phyloP scores from a whole-genome alignment of 192 early-diverging fungal species.

The Globomyces pollinis-pini region DNA sequence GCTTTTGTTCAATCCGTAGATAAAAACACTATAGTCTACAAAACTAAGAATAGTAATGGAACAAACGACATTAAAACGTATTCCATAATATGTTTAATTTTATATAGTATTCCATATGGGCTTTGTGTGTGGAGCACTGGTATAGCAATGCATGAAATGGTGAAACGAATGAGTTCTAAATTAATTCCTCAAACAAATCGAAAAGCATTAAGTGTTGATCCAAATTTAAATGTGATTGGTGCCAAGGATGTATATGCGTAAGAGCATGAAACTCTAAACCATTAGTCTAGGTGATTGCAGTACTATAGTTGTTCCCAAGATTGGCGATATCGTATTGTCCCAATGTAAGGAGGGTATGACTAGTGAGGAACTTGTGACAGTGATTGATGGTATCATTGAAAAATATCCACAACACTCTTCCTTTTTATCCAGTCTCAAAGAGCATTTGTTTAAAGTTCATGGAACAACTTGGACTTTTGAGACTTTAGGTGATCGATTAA shows the following conservation, averaged over 20 bases:
- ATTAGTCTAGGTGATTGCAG: slow-evolving; percentile 59
- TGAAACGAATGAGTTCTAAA: slow-evolving; percentile 40
- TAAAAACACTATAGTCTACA: slow-evolving; percentile 44
- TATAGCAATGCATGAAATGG: slow-evolving; percentile 22
- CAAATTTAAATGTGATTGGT: slow-evolving; percentile 47
- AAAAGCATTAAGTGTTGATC: slow-evolving; percentile 55
- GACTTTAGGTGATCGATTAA: slow-evolving; percentile 18
- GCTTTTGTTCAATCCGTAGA: slow-evolving; percentile 57
- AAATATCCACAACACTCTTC: neutral
- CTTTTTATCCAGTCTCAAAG: neutral
- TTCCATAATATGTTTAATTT: slow-evolving; percentile 38
- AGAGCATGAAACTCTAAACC: neutral
- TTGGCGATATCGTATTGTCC: slow-evolving; percentile 19
- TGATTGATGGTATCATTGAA: neutral
- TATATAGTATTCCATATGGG: slow-evolving; percentile 3
- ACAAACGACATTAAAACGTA: slow-evolving; percentile 35
- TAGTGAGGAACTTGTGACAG: neutral
- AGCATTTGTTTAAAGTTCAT: neutral
- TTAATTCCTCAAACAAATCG: slow-evolving; percentile 45
- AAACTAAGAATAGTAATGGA: slow-evolving; percentile 31
- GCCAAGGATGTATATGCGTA: slow-evolving; percentile 52
- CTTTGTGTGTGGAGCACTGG: slow-evolving; percentile 35
- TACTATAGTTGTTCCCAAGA: slow-evolving; percentile 60
- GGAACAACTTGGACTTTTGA: slow-evolving; percentile 1
- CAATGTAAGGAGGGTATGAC: neutral